A percentile compares a stretch with the other conserved stretches of the same genome.
phyloP scores from a whole-genome alignment of 352 stramenopile genomes.

The Phytophthora rubi region DNA sequence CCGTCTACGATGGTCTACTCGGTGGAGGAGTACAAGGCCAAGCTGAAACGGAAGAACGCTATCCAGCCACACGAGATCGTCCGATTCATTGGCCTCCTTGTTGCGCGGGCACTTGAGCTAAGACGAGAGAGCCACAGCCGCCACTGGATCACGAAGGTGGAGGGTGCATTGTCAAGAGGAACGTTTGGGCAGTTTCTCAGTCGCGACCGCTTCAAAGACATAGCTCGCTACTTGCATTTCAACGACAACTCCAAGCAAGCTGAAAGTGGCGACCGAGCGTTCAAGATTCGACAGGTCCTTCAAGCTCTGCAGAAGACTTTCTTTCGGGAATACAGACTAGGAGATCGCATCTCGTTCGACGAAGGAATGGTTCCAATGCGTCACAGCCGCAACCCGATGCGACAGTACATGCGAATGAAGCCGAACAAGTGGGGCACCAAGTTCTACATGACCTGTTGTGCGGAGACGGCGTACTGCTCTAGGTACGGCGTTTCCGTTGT shows the following conservation, averaged over 20 bases:
- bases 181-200: slow-evolving; percentile 15
- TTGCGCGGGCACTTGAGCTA: slow-evolving; percentile 2
- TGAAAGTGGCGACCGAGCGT: slow-evolving; percentile 1
- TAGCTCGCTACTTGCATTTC: slow-evolving; percentile 10
- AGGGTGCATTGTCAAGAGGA: neutral
- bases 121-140: neutral
- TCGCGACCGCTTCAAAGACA: slow-evolving; percentile 7
- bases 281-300: slow-evolving; percentile 7
- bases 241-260: slow-evolving; percentile 3
- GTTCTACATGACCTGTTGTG: neutral
- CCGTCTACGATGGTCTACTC: slow-evolving; percentile 4
- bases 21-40: slow-evolving; percentile 4
- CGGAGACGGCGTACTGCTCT: neutral
- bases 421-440: neutral
- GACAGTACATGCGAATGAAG: neutral
- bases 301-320: neutral
- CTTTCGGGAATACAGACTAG: neutral
- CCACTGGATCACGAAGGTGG: slow-evolving; percentile 8
- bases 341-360: neutral
- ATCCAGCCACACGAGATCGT: slow-evolving; percentile 11
- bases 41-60: neutral
- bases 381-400: neutral
- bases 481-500: neutral
- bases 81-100: neutral
- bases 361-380: neutral